Base-by-base conservation (phyloP, 371 early-diverging fungal genomes). In the Capillidium heterosporum region DNA sequence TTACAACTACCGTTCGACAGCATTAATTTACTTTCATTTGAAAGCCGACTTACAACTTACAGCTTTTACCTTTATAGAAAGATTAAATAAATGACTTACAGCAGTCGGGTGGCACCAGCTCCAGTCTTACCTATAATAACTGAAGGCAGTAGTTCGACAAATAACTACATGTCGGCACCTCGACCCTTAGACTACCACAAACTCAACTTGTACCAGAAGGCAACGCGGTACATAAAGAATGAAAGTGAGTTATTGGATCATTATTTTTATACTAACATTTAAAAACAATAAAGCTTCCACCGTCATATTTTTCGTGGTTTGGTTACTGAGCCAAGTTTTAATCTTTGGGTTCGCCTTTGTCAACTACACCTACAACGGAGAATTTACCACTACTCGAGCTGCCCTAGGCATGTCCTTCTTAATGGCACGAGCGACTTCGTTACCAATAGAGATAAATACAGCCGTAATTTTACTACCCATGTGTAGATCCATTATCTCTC, bases 401-500 rank as follows among this genome's bases (percentile, higher is more conserved):
- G 26, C 23, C 2, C 27, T 55, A 13, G 43, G 43, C 21, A 24
- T n/a, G 55, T 55, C 55, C 23, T 55, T 55, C 1, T 29, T 55
- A 17, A 5, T 55, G n/a, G 40, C 55, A 21, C 10, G 55, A 44
- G 55, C 19, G 19, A 26, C 42, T n/a, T 55, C 55, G 5, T 55
- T 55, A 43, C 55, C 55, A 1, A 42, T 55, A 4, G 55, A 55
- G 35, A 55, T 55, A 15, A 55, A 55, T 29, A 55, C 40, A 5
- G 55, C 55, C 7, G 15, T 89, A 31, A 74, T 90, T 27, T 69
- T 90, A 54, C 70, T 90, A 60, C 85, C 90, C 13, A 77, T 90
- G 51, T 88, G 90, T 68, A 71, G 87, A 13, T 87, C 77, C 43
- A 61, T 84, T 29, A 80, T 89, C 47, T 85, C 89, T 26, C 65